phyloP scores from a whole-genome alignment of 78 protist genomes.

The Protostelium mycophagum region DNA sequence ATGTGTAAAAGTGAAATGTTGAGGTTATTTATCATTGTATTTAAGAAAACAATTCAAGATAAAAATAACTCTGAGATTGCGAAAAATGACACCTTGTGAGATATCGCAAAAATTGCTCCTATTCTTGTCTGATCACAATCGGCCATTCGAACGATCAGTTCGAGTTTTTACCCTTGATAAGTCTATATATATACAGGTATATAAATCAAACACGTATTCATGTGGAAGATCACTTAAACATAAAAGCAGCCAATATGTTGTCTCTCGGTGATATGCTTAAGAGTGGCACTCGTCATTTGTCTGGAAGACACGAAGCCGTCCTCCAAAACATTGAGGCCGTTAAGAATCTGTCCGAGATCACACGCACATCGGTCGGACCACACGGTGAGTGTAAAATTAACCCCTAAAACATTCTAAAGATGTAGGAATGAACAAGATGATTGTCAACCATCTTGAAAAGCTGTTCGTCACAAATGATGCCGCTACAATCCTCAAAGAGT shows the following conservation, averaged over 20 bases:
- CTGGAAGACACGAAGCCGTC: slow-evolving; percentile 95
- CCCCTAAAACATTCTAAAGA: neutral
- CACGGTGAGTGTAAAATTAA: slow-evolving; percentile 71
- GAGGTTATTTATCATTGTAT: too few relatives aligned
- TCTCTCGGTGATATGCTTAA: slow-evolving; percentile 67
- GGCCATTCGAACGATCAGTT: too few relatives aligned
- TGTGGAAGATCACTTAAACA: too few relatives aligned
- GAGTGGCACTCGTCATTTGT: slow-evolving; percentile 63
- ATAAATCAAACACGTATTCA: too few relatives aligned
- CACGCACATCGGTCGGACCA: slow-evolving; percentile 97
- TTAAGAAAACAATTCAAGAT: too few relatives aligned
- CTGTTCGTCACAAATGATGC: slow-evolving; percentile 98
- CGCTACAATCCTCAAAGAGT: slow-evolving; percentile 95
- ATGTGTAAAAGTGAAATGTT: too few relatives aligned
- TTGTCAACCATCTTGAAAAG: slow-evolving; percentile 96
- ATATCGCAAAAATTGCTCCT: too few relatives aligned
- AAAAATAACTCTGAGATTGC: too few relatives aligned
- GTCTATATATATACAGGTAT: too few relatives aligned
- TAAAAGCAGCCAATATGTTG: slow-evolving; percentile 5
- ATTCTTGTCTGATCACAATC: too few relatives aligned
- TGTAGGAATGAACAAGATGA: slow-evolving; percentile 97
- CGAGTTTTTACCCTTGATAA: too few relatives aligned
- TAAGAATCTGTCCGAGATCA: slow-evolving; percentile 84
- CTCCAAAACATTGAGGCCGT: slow-evolving; percentile 92
- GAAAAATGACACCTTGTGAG: too few relatives aligned